Evolutionary conservation across 108 stramenopile species (phyloP).

Genomic region (Cyclotella kingstonii): DNA sequence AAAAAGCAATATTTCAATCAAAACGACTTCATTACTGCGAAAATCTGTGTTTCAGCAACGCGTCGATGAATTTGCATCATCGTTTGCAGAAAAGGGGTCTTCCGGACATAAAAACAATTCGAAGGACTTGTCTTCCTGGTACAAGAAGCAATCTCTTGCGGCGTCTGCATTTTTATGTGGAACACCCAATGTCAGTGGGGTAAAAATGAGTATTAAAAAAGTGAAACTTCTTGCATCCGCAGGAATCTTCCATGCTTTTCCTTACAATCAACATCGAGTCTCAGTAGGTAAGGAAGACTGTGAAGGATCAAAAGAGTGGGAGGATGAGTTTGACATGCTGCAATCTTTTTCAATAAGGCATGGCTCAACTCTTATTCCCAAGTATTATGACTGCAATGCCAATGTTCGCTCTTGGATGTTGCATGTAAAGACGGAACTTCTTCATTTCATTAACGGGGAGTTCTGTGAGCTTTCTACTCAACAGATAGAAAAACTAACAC

Average conservation of each 20-base stretch:
- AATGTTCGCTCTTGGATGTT: conserved; percentile 21
- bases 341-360: conserved; percentile 26
- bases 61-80: conserved; percentile 14
- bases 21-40: neutral
- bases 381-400: conserved; percentile 11
- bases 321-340: conserved; percentile 17
- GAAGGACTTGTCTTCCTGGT: conserved; percentile 35
- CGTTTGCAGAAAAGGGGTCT: conserved; percentile 14
- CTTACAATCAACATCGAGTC: conserved; percentile 28
- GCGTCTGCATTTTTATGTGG: conserved; percentile 30
- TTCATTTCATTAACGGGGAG: conserved; percentile 22
- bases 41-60: conserved; percentile 13
- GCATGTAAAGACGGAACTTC: conserved; percentile 15
- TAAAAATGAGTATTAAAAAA: conserved; percentile 32
- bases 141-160: conserved; percentile 30
- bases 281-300: conserved; percentile 33
- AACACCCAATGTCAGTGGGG: conserved; percentile 25
- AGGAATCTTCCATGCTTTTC: conserved; percentile 32
- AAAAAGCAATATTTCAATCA: neutral
- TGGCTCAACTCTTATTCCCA: conserved; percentile 38
- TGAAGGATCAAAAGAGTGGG: conserved; percentile 24
- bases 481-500: conserved; percentile 38
- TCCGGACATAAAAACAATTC: conserved; percentile 5
- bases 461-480: conserved; percentile 29
- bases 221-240: conserved; percentile 17